Evolutionary conservation across 2,329 filamentous ascomycete species (phyloP).

Genomic region (Colletotrichum spinosum): DNA sequence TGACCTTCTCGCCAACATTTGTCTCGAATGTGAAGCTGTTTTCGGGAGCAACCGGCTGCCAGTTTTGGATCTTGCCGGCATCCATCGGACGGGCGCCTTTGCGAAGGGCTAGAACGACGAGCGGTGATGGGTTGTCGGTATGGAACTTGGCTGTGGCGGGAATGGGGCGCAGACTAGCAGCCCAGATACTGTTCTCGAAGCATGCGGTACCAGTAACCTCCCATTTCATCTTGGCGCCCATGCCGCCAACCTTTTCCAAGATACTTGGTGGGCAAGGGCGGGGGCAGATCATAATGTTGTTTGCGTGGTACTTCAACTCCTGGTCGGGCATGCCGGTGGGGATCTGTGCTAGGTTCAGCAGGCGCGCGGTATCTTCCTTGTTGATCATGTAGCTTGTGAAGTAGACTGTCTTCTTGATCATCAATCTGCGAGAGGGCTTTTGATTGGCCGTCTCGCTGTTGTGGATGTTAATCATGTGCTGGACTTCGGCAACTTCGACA

Average conservation of each 20-base stretch:
- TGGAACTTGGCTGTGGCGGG: slow-evolving; percentile 75
- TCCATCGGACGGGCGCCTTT: slow-evolving; percentile 83
- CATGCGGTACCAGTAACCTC: slow-evolving; percentile 81
- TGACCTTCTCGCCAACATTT: slow-evolving; percentile 85
- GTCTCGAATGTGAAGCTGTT: slow-evolving; percentile 84
- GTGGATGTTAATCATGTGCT: slow-evolving; percentile 89
- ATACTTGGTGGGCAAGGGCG: slow-evolving; percentile 78
- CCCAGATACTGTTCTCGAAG: slow-evolving; percentile 88
- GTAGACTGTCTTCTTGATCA: slow-evolving; percentile 88
- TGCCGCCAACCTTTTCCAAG: slow-evolving; percentile 85
- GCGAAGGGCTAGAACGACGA: slow-evolving; percentile 85
- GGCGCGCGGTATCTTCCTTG: slow-evolving; percentile 75
- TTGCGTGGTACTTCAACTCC: slow-evolving; percentile 85
- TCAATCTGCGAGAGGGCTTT: slow-evolving; percentile 60
- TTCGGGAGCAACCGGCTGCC: slow-evolving; percentile 80
- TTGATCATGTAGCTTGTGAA: slow-evolving; percentile 93
- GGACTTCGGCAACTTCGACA: slow-evolving; percentile 83
- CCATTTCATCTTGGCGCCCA: slow-evolving; percentile 87
- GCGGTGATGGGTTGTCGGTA: slow-evolving; percentile 82
- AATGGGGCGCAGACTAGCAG: slow-evolving; percentile 80
- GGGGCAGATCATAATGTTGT: slow-evolving; percentile 90
- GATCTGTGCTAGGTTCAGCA: slow-evolving; percentile 77
- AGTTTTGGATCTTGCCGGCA: slow-evolving; percentile 83
- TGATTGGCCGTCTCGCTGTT: slow-evolving; percentile 68
- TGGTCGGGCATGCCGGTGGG: slow-evolving; percentile 71